Conservation (phyloP, 192 early-diverging fungal species). For the Lobosporangium transversale region DNA sequence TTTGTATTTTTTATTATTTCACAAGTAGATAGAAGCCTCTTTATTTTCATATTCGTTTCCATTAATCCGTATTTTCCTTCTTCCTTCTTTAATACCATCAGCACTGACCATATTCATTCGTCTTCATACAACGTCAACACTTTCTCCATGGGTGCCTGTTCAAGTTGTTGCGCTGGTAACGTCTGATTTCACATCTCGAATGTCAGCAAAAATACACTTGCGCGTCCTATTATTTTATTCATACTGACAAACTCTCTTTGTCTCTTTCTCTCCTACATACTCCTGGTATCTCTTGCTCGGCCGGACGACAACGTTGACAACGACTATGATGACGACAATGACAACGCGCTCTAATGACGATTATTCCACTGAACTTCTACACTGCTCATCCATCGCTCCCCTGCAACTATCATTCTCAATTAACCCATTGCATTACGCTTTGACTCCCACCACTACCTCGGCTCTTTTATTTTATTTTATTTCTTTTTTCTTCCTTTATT, state of each 20-base stretch:
- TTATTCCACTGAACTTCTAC: no score
- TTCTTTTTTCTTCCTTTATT: no score
- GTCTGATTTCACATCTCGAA: not conserved
- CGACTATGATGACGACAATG: not conserved
- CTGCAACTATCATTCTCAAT: no score
- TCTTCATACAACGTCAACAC: conserved; percentile 5
- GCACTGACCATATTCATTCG: conserved; percentile 9
- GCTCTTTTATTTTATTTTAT: no score
- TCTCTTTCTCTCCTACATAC: not conserved
- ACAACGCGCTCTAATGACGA: not conserved
- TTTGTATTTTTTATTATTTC: not conserved
- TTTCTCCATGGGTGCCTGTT: conserved; percentile 52
- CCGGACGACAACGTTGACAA: no score
- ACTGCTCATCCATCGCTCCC: no score
- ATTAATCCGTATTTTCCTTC: not conserved
- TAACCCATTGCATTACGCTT: no score
- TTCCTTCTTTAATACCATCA: not conserved
- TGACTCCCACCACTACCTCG: no score
- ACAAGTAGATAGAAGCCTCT: not conserved
- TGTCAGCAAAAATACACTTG: not conserved
- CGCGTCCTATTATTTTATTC: no score
- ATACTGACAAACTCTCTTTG: conserved; percentile 23
- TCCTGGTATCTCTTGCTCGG: no score
- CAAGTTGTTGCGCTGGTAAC: conserved; percentile 53
- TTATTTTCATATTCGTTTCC: not conserved